phyloP scores from a whole-genome alignment of 495 filamentous ascomycete species.

The Daldinia concentrica region DNA sequence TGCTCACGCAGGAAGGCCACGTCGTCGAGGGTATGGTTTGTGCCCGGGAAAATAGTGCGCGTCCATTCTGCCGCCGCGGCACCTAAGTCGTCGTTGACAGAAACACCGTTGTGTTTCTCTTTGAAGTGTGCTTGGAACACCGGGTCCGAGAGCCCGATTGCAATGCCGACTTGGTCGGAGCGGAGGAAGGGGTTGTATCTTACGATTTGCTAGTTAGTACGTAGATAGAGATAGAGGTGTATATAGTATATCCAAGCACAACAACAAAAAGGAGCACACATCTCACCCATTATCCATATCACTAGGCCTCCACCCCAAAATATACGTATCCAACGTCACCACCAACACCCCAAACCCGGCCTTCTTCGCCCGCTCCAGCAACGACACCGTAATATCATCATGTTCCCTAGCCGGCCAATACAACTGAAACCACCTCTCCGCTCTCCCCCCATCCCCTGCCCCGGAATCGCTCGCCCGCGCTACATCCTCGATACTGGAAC shows the following conservation, averaged over 20 bases:
- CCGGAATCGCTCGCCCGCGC: neutral
- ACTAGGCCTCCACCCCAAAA: slow-evolving; percentile 65
- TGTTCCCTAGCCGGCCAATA: neutral
- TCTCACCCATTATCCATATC: slow-evolving; percentile 69
- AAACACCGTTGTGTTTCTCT: neutral
- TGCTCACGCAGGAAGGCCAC: neutral
- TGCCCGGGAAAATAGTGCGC: neutral
- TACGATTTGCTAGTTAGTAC: neutral
- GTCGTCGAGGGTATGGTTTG: neutral
- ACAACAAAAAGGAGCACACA: neutral
- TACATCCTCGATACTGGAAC: neutral
- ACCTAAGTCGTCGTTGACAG: neutral
- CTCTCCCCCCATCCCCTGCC: neutral
- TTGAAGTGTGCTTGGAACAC: slow-evolving; percentile 31
- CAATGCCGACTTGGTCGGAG: slow-evolving; percentile 41
- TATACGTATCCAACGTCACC: slow-evolving; percentile 66
- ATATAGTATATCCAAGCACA: no score
- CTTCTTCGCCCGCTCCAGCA: slow-evolving; percentile 59
- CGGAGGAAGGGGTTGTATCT: slow-evolving; percentile 42
- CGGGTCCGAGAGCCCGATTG: slow-evolving; percentile 43
- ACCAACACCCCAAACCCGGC: slow-evolving; percentile 61
- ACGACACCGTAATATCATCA: neutral
- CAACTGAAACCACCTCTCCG: neutral
- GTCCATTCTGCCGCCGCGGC: neutral
- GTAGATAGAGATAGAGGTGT: neutral